Evolutionary conservation across 495 filamentous ascomycete genomes (phyloP).

Genomic region (Oleoguttula mirabilis): DNA sequence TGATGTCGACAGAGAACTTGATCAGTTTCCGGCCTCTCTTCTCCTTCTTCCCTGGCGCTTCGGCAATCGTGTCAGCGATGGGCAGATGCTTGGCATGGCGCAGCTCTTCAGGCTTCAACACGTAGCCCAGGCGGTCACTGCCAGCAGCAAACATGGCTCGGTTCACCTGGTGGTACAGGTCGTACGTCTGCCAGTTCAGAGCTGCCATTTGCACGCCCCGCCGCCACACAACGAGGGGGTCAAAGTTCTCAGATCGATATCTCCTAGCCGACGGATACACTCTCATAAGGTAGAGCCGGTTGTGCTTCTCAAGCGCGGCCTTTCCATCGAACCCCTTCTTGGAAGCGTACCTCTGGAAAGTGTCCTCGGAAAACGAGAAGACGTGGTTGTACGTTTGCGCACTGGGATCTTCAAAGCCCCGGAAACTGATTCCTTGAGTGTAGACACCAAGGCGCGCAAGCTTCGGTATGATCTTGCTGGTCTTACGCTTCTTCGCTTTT

Average conservation of each 20-base stretch:
- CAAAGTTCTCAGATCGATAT: constrained; percentile 78
- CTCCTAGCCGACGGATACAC: constrained; percentile 79
- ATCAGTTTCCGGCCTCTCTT: constrained; percentile 65
- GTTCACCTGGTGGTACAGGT: constrained; percentile 87
- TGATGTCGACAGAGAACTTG: constrained; percentile 70
- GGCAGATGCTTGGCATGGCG: constrained; percentile 43
- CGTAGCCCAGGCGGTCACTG: constrained; percentile 75
- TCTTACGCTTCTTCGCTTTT: constrained; percentile 45
- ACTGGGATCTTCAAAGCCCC: constrained; percentile 58
- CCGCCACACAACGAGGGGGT: constrained; percentile 84
- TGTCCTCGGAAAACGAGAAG: constrained; percentile 80
- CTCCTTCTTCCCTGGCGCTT: constrained; percentile 30
- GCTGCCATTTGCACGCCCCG: constrained; percentile 94
- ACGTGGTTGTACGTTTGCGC: constrained; percentile 82
- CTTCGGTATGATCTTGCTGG: constrained; percentile 73
- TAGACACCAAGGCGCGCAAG: constrained; percentile 85
- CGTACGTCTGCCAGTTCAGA: constrained; percentile 96
- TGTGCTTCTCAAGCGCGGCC: constrained; percentile 68
- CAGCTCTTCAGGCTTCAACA: constrained; percentile 80
- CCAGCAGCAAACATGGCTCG: constrained; percentile 97
- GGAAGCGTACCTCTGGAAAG: constrained; percentile 64
- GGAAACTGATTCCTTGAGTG: constrained; percentile 53
- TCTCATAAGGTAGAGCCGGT: constrained; percentile 80
- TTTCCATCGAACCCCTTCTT: constrained; percentile 55
- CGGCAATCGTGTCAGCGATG: constrained; percentile 16